phyloP scores from a whole-genome alignment of 257 asterid genomes.

The Penstemon barbatus region DNA sequence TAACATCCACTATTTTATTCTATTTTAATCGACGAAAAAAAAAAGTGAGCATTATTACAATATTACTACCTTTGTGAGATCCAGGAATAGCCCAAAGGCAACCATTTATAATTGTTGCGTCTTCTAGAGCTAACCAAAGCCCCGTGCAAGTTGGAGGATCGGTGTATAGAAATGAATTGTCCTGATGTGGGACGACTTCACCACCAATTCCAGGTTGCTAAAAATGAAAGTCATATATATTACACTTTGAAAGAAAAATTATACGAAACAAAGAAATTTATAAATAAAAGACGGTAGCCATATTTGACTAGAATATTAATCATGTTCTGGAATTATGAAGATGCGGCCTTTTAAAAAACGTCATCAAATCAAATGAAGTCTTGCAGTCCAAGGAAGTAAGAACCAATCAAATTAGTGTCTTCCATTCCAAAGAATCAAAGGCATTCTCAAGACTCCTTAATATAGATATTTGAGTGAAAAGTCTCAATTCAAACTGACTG shows the following conservation, averaged over 20 bases:
- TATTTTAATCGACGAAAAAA: background rate
- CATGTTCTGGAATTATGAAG: too few relatives aligned
- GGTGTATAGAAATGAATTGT: slow-evolving; percentile 77
- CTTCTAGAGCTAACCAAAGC: slow-evolving; percentile 89
- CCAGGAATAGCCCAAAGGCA: slow-evolving; percentile 97
- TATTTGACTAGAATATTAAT: background rate
- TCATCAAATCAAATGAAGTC: too few relatives aligned
- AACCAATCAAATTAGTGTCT: too few relatives aligned
- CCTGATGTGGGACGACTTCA: slow-evolving; percentile 90
- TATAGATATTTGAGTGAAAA: too few relatives aligned
- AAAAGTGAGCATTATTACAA: slow-evolving; percentile 11
- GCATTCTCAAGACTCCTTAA: too few relatives aligned
- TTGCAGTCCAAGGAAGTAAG: too few relatives aligned
- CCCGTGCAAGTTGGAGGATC: slow-evolving; percentile 86
- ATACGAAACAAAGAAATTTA: background rate
- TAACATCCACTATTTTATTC: background rate
- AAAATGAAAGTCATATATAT: slow-evolving; percentile 28
- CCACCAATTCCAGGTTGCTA: slow-evolving; percentile 95
- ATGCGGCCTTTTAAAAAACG: too few relatives aligned
- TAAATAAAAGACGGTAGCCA: background rate
- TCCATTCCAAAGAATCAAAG: too few relatives aligned
- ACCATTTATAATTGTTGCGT: slow-evolving; percentile 74
- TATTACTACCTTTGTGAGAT: slow-evolving; percentile 67
- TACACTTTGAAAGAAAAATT: background rate
- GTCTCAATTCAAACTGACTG: too few relatives aligned